These are phyloP conservation scores for Jacaranda copaia DNA, from an alignment of 257 asterid genomes.

Conservation along the genomic window DNA sequence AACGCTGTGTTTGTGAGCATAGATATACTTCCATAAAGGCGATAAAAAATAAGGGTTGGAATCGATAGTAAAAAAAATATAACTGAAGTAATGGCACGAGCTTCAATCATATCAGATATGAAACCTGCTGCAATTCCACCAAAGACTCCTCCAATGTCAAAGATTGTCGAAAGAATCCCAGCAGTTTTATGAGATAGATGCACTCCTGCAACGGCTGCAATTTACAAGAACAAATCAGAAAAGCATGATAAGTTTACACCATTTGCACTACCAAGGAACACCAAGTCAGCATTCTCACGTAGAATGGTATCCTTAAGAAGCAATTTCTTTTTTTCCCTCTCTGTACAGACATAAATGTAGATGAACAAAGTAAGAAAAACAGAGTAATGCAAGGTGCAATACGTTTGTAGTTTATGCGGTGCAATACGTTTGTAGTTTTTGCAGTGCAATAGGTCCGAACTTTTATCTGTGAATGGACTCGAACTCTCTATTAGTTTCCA, in stretches of 20 bases:
- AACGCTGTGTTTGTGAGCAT: conserved; percentile 58
- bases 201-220: conserved; percentile 85
- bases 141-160: conserved; percentile 87
- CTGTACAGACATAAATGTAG: neutral
- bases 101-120: conserved; percentile 78
- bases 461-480: conserved; percentile 7
- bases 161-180: conserved; percentile 85
- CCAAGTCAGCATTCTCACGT: conserved; percentile 5
- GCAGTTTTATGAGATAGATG: conserved; percentile 79
- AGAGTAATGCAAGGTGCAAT: neutral
- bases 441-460: neutral
- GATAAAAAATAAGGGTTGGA: conserved; percentile 75
- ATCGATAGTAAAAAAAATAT: conserved; percentile 68
- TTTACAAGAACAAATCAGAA: conserved; percentile 24
- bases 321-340: neutral
- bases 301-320: conserved; percentile 7
- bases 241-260: conserved; percentile 20
- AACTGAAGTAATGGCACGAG: conserved; percentile 81
- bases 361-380: neutral
- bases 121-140: conserved; percentile 93
- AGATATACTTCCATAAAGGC: conserved; percentile 77
- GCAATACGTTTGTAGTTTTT: too few species aligned
- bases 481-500: conserved; percentile 18
- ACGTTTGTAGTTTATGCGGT: too few species aligned
- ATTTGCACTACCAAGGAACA: conserved; percentile 1